Evolutionary conservation across 345 rosid species (phyloP), one percentile per base, ranked within the genome.

Genomic region (Sonneratia caseolaris): DNA sequence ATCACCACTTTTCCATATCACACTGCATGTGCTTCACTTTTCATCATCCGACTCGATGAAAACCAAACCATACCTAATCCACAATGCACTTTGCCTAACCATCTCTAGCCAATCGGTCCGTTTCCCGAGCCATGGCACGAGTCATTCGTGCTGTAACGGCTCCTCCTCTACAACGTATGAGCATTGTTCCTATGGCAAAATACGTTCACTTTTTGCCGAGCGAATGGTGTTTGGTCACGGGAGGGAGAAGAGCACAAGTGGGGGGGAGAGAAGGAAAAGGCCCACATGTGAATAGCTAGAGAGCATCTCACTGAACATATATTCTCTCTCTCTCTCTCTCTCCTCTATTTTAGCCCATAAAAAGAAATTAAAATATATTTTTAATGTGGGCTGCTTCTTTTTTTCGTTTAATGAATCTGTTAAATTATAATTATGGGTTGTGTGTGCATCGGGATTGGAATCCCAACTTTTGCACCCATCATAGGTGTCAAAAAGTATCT

Each of bases 391-490:
- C 14, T 47, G 3, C 11, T 62, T 27, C 2, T 24, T 64, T 27
- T 37, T 14, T 27, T 37, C n/a, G n/a, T n/a, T n/a, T 14, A 36
- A 61, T 19, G n/a, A 13, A 24, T 64, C 36, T 64, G 7, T n/a
- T 2, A 27, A 64, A 64, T 27, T 27, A 27, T 27, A 24, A 13
- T 13, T 55, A 55, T 0, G 5, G 61, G 61, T 65, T 27, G 70
- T 16, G 27, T 62, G 43, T 64, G 14, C 69, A 69, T 74, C 48
- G 73, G 86, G 86, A 87, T 87, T 79, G 85, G 32, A 77, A 72
- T 76, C 84, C 87, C 82, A 76, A 40, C 76, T 76, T 72, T 79
- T 76, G 82, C 79, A 76, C 73, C 81, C 76, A 79, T 74, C 68
- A 32, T 45, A 71, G 78, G 77, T 78, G 72, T 79, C 83, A 79